A percentile compares a stretch with the other conserved stretches of the same genome.
These are phyloP conservation scores for Penicillium corylophilum DNA, from an alignment of 2,329 filamentous ascomycete genomes.

Conservation along the genomic window DNA sequence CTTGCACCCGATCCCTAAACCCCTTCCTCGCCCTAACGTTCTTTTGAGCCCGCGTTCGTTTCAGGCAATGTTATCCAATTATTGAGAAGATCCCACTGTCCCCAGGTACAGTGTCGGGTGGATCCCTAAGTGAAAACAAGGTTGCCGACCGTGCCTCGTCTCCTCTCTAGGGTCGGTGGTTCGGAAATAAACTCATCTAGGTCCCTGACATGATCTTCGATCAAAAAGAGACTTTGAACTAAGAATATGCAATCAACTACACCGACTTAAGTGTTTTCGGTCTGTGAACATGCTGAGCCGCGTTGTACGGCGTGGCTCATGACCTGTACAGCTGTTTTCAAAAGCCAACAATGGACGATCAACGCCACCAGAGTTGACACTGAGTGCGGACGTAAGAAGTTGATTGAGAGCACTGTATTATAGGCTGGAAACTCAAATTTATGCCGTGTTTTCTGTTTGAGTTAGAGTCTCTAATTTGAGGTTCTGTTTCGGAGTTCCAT, in stretches of 20 bases:
- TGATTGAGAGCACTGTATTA: neutral
- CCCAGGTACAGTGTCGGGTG: neutral
- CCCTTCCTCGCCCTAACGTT: neutral
- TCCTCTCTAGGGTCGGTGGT: neutral
- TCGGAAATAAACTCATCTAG: neutral
- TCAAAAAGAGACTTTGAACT: neutral
- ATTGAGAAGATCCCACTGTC: neutral
- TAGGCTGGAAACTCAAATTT: neutral
- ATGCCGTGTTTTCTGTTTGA: no score
- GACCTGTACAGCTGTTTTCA: neutral
- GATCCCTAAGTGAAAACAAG: neutral
- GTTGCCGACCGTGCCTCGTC: neutral
- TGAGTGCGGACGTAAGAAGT: neutral
- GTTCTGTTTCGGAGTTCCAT: neutral
- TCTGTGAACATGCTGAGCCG: neutral
- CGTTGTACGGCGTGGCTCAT: neutral
- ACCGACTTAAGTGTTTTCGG: neutral
- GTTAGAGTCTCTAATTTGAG: neutral
- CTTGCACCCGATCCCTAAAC: conserved; percentile 7
- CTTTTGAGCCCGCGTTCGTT: conserved; percentile 7
- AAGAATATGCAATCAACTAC: neutral
- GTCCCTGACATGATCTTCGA: neutral
- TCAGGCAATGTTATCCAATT: neutral
- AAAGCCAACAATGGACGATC: neutral
- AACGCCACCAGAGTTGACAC: neutral